Evolutionary conservation across 2,329 filamentous ascomycete species (phyloP), one percentile per base, ranked within the genome.

Genomic region (Arthrinium phaeospermum): DNA sequence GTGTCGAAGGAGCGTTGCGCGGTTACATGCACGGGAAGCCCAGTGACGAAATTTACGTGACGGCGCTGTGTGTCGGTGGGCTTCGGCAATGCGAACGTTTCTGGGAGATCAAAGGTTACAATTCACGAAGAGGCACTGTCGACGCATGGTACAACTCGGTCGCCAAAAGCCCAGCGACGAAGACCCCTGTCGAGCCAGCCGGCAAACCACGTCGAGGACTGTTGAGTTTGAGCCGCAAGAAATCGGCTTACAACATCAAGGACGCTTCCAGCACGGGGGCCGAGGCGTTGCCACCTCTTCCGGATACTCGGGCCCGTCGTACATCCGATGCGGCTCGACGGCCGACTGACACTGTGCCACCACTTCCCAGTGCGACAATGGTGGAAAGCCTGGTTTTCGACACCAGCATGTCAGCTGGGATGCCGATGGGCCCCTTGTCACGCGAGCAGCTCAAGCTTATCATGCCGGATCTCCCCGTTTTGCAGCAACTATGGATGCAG

Each of bases 21-120:
- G 90, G 90, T 75, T 92, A 92, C 75, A 80, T 91, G 5, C 87
- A 89, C 74, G 90, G 91, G 74, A 88, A 88, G 75, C 90, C 90
- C 0, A 80, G 89, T 1, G 90, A 92, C 72, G 89, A 92, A 64
- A 84, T 92, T 0, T 90, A 91, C 74, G 86, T 87, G 13, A 87
- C 90, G 3, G 87, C 91, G 16, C 77, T 92, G 13, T 88, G 87
- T 61, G 82, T 92, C 14, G 90, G 90, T 46, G 90, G 90, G 2
- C 81, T 92, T 71, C 85, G 90, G 12, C 89, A 92, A 77, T 89
- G 91, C 1, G 88, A 91, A 75, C 84, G 87, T 64, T 85, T 92
- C 47, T 92, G 90, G 90, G 89, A 91, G 77, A 89, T 90, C 51
- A 91, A 91, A 76, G 89, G 90, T 1, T 92, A 92, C 80, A 92